Conservation (phyloP, 2,329 filamentous ascomycete genomes). For the Cyphellophora attinorum region DNA sequence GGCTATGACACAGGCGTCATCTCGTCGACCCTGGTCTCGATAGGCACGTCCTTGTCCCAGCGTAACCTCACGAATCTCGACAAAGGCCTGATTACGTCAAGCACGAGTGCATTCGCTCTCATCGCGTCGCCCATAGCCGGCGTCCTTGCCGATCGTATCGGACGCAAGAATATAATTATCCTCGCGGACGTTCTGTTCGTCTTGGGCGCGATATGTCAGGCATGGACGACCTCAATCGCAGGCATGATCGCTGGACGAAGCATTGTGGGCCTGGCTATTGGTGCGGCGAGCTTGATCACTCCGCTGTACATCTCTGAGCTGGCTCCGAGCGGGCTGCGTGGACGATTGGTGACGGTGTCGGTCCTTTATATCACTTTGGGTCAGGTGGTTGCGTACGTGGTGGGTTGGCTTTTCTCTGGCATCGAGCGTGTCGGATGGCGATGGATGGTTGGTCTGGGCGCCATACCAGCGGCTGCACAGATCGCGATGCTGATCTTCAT, state of each 20-base stretch:
- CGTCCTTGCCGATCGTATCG: constrained; percentile 39
- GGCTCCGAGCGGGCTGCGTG: constrained; percentile 65
- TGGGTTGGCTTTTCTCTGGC: constrained; percentile 65
- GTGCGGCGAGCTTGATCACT: constrained; percentile 60
- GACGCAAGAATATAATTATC: constrained; percentile 38
- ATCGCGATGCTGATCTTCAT: constrained; percentile 58
- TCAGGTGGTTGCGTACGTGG: constrained; percentile 77
- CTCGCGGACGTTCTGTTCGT: constrained; percentile 36
- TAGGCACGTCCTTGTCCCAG: constrained; percentile 43
- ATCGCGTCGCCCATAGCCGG: constrained; percentile 46
- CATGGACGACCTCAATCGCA: constrained; percentile 29
- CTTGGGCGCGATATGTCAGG: constrained; percentile 34
- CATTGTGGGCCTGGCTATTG: constrained; percentile 38
- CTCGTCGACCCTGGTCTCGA: constrained; percentile 49
- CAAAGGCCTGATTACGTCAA: constrained; percentile 50
- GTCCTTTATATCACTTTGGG: constrained; percentile 78
- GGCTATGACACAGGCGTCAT: constrained; percentile 57
- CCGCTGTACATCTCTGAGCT: constrained; percentile 85
- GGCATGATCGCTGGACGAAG: constrained; percentile 37
- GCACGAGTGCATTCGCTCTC: constrained; percentile 48
- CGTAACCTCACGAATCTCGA: constrained; percentile 43
- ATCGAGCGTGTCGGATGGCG: constrained; percentile 64
- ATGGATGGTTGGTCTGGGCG: constrained; percentile 84
- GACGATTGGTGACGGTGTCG: constrained; percentile 71
- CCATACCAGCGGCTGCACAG: constrained; percentile 65